Base-by-base conservation (phyloP, 768 basidiomycete species). In the Russula emetica region DNA sequence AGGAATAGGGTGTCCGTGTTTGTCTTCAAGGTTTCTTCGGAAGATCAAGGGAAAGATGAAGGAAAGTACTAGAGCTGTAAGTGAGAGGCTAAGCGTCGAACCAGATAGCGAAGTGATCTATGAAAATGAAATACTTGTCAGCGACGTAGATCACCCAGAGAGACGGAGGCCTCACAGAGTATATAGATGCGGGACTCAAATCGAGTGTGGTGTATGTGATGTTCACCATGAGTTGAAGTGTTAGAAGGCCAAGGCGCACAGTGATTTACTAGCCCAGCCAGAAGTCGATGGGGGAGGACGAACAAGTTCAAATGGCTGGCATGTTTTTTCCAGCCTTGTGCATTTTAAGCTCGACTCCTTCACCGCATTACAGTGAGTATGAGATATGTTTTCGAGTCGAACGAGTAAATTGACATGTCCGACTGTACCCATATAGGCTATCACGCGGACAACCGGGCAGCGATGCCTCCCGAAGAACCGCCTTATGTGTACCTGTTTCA, bases 1-100 rank as follows among this genome's bases (percentile, higher is more conserved):
- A 16, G 71, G 71, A 24, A 70, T 68, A 36, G 59, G 51, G n/a
- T 70, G 61, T 30, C 71, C 71, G 36, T 68, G 62, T 50, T 70
- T 70, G 61, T 71, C 70, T 32, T 56, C 44, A 6, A 70, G 16
- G 34, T 63, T 67, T 56, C 64, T 67, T 47, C 70, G 69, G 38
- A 70, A 55, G 60, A 69, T 42, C 34, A 67, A 69, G 45, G 67
- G 67, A 61, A 66, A 47, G 52, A 69, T 28, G 18, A 53, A 45
- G 51, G 38, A 20, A 24, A 61, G 50, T 8, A 51, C 54, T 32
- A 64, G 47, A 64, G 49, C 13, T 54, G 58, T 58, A 59, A 63
- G 44, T 44, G 38, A 28, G 28, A 47, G 22, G 22, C 44, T 28
- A 49, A 38, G 36, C 24, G 16, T 53, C 22, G 26, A 63, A 30